These are phyloP conservation scores for Parietaria judaica DNA, from an alignment of 306 rosid genomes.

Conservation along the genomic window DNA sequence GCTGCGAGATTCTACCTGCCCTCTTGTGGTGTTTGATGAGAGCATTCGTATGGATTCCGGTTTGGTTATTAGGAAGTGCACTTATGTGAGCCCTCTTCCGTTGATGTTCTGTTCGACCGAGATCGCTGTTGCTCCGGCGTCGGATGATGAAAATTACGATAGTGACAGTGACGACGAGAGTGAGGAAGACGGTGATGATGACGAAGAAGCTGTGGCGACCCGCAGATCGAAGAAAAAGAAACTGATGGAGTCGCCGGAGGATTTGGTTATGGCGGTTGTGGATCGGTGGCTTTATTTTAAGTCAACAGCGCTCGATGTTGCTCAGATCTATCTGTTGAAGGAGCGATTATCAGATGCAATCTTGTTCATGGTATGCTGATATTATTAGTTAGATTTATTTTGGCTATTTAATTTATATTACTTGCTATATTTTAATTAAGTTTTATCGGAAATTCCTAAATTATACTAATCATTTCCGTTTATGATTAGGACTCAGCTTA, in stretches of 20 bases:
- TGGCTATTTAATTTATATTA: background rate
- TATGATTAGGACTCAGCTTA: background rate
- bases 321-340: slow-evolving; percentile 86
- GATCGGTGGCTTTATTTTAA: slow-evolving; percentile 72
- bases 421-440: background rate
- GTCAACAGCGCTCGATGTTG: slow-evolving; percentile 82
- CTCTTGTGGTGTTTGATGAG: slow-evolving; percentile 62
- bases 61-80: slow-evolving; percentile 49
- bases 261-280: slow-evolving; percentile 50
- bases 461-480: no score
- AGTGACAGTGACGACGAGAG: slow-evolving; percentile 21
- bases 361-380: slow-evolving; percentile 50
- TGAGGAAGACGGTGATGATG: slow-evolving; percentile 50
- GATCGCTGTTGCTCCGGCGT: slow-evolving; percentile 69
- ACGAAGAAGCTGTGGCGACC: slow-evolving; percentile 11
- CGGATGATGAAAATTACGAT: slow-evolving; percentile 14
- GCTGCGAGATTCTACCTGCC: slow-evolving; percentile 10
- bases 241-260: slow-evolving; percentile 73
- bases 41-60: slow-evolving; percentile 69
- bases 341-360: slow-evolving; percentile 72
- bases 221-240: slow-evolving; percentile 35
- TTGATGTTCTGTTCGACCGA: slow-evolving; percentile 67
- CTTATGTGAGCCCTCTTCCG: slow-evolving; percentile 69
- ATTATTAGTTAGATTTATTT: background rate
- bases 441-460: background rate